Evolutionary conservation across 768 basidiomycete genomes (phyloP), one percentile per base, ranked within the genome.

Genomic region (Rhizopogon roseolus): DNA sequence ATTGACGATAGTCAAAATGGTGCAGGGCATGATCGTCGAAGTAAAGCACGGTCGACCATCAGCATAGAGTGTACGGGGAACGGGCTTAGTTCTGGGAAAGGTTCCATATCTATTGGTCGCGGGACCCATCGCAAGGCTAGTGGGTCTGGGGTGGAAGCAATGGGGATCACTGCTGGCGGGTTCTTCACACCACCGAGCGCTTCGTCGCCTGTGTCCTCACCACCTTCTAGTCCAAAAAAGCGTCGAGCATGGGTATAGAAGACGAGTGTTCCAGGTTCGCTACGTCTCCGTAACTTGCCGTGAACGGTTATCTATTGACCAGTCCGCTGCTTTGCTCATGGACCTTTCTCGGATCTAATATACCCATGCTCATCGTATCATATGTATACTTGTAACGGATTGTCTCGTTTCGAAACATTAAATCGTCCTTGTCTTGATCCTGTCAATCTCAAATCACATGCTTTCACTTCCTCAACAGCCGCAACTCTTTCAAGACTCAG

Each of bases 91-190:
- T 73, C 63, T 9, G 59, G 74, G 54, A 74, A 73, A 63, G 82
- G 85, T 8, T 82, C 84, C n/a, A 85, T 88, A 55, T 73, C 82
- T 13, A 66, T 89, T 53, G 86, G 88, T 50, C 71, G 81, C 37
- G 84, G 81, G 17, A 81, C 81, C 56, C 78, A 73, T 62, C 62
- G 70, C 59, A 90, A 90, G 73, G 69, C 79, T 41, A 75, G 77
- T 50, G 90, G 86, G 14, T 81, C 88, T 19, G 86, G 81, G 29
- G 90, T 92, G 53, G 86, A 88, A 70, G 85, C 89, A 27, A 65
- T 86, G 42, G 78, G 89, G 16, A 75, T 93, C 43, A 90, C 86
- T 32, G 90, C 88, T 34, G 77, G 76, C 19, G 91, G 90, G 0
- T 92, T 92, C 65, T 93, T 93, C 66, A 72, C 76, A 11, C 74